Evolutionary conservation across 345 rosid genomes (phyloP), one percentile per base, ranked within the genome.

Genomic region (Brassica incana): DNA sequence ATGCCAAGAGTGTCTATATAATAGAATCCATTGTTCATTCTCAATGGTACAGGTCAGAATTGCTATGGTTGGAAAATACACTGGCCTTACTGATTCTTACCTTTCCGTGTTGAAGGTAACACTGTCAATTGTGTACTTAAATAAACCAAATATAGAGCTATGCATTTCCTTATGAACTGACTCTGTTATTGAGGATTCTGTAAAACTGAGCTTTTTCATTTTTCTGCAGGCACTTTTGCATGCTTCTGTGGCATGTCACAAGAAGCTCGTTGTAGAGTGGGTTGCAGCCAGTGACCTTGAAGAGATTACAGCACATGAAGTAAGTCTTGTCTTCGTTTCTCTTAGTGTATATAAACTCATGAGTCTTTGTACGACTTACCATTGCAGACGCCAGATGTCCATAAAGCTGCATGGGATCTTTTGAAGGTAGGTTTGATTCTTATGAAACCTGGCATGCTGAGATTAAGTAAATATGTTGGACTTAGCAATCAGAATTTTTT

Each of bases 11-110:
- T 71, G 9, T 54, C 50, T 65, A 16, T 68, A 18, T 45, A 72
- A 65, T 82, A 27, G 14, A 18, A 73, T 35, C 76, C 69, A 52
- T 43, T 35, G 25, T 69, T 70, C 38, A 72, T 61, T 65, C 67
- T 52, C 76, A 29, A 62, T 27, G 69, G 65, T 18, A 60, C 88
- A 91, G 97, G 91, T 91, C 58, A 86, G 82, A 82, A 90, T 91
- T 78, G 97, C 92, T 56, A 84, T 90, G 90, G 97, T 91, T 72
- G 94, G 97, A 70, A 91, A 91, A 79, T 91, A 91, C 82, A 85
- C 89, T 65, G 91, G 91, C 76, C 90, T 86, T 74, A 71, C 90
- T 82, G 97, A 91, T 87, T 77, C 94, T 43, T 91, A 91, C 68
- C 90, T 91, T 50, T 91, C 97, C 27, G 92, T 91, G 72, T 58